These are phyloP conservation scores for Candida parachauliodes DNA, from an alignment of 805 yeast genomes.

Conservation along the genomic window DNA sequence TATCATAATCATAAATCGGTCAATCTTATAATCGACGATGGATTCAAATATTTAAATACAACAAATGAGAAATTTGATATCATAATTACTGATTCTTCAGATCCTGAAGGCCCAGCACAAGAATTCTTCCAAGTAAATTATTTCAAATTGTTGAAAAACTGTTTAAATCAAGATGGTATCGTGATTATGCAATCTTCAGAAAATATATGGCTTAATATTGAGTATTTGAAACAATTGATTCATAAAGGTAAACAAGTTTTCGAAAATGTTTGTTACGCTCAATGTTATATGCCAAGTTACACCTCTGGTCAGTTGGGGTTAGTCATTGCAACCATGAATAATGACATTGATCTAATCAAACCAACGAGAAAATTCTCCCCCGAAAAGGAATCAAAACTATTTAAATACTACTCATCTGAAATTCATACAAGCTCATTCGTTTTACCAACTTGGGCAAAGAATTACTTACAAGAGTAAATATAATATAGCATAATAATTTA, in stretches of 20 bases:
- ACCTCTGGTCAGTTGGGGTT: slow-evolving; percentile 87
- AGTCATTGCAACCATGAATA: slow-evolving; percentile 64
- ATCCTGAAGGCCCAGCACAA: slow-evolving; percentile 95
- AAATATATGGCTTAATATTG: slow-evolving; percentile 69
- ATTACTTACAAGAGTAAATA: slow-evolving; percentile 16
- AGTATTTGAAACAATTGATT: slow-evolving; percentile 46
- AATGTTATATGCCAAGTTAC: slow-evolving; percentile 82
- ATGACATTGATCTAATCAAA: slow-evolving; percentile 37
- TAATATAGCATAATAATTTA: no score
- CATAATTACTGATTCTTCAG: slow-evolving; percentile 88
- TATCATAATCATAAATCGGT: slow-evolving; percentile 64
- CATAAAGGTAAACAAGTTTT: slow-evolving; percentile 53
- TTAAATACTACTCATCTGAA: slow-evolving; percentile 61
- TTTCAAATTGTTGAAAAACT: slow-evolving; percentile 61
- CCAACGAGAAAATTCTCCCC: slow-evolving; percentile 49
- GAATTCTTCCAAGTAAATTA: slow-evolving; percentile 78
- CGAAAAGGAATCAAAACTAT: slow-evolving; percentile 45
- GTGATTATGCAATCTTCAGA: slow-evolving; percentile 79
- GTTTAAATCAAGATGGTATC: slow-evolving; percentile 61
- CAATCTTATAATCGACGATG: slow-evolving; percentile 69
- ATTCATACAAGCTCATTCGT: slow-evolving; percentile 74
- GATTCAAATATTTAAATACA: slow-evolving; percentile 66
- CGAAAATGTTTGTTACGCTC: slow-evolving; percentile 60
- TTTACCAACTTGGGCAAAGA: slow-evolving; percentile 75
- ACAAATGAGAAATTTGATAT: slow-evolving; percentile 61